Evolutionary conservation across 106 monocot genomes (phyloP), one percentile per base, ranked within the genome.

Genomic region (Posidonia australis): DNA sequence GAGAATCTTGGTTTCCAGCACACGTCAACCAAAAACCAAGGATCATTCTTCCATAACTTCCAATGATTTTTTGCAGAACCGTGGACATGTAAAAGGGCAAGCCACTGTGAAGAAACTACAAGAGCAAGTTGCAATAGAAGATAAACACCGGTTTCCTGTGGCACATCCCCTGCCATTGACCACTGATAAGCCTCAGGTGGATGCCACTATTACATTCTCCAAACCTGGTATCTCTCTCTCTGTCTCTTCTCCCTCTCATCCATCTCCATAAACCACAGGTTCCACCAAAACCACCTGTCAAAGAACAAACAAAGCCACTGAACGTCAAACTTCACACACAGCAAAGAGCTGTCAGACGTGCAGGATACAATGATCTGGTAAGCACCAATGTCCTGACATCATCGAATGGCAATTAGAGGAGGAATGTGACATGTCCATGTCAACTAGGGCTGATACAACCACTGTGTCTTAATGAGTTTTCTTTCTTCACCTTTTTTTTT

Each of bases 301-400:
- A 81, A 41, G 78, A 78, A 65, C 78, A 78, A 20, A 81, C 58
- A 24, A 79, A 76, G 56, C 77, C 86, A 48, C 17, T 45, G 1
- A 79, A 77, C 36, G 70, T 89, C 58, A 77, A 67, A 58, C 85
- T 89, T 61, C 89, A 82, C 67, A 80, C 84, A 0, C 71, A 89
- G 70, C 70, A 89, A 58, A 82, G 89, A 77, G 89, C 89, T 2
- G 69, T 78, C 1, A 56, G 72, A 31, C 71, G 89, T 25, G 84
- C 84, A 24, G 82, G 85, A 63, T 89, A 64, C 65, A 70, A 89
- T 54, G 60, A 82, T 69, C 71, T 84, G 61, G 89, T 84, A 58
- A 69, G 32, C 42, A 43, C 20, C 18, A 43, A 61, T 12, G 14
- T 55, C 18, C 26, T 9, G 16, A 31, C 62, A 21, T 62, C 0